These are phyloP conservation scores for Phytopythium montanum DNA, from an alignment of 352 stramenopile species.

Conservation along the genomic window DNA sequence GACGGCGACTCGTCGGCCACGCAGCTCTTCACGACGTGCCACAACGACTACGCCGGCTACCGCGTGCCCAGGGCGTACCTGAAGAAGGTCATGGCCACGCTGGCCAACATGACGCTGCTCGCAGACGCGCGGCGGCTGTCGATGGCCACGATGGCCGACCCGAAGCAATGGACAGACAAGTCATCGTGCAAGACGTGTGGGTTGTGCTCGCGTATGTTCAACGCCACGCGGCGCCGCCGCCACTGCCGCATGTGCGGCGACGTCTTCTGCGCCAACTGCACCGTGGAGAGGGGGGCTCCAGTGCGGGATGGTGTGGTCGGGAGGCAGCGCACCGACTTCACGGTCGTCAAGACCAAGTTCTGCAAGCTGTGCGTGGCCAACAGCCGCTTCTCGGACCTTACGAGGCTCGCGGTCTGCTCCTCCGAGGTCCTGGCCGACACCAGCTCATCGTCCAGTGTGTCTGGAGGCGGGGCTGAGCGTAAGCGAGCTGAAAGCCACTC, in stretches of 20 bases:
- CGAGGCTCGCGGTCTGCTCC: background rate
- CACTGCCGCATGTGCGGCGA: constrained; percentile 78
- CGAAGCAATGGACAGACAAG: constrained; percentile 48
- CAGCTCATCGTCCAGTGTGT: background rate
- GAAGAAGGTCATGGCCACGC: constrained; percentile 40
- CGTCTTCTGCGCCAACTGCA: constrained; percentile 62
- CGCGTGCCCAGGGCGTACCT: constrained; percentile 25
- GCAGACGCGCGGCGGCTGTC: constrained; percentile 56
- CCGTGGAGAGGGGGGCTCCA: constrained; percentile 36
- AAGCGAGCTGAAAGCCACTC: background rate
- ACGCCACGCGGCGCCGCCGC: constrained; percentile 47
- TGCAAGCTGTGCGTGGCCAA: constrained; percentile 49
- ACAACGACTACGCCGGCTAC: constrained; percentile 42
- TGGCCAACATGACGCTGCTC: constrained; percentile 46
- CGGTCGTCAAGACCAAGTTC: constrained; percentile 53
- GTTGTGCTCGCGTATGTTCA: constrained; percentile 56
- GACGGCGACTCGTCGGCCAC: constrained; percentile 27
- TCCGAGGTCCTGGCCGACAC: constrained; percentile 1
- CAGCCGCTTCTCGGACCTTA: constrained; percentile 22
- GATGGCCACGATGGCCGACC: constrained; percentile 33
- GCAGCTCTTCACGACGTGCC: constrained; percentile 45
- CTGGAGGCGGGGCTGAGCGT: background rate
- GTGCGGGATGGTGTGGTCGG: constrained; percentile 10
- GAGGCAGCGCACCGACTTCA: constrained; percentile 28
- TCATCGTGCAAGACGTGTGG: constrained; percentile 35